phyloP scores from a whole-genome alignment of 2,329 filamentous ascomycete species.

The Botrytis tulipae region DNA sequence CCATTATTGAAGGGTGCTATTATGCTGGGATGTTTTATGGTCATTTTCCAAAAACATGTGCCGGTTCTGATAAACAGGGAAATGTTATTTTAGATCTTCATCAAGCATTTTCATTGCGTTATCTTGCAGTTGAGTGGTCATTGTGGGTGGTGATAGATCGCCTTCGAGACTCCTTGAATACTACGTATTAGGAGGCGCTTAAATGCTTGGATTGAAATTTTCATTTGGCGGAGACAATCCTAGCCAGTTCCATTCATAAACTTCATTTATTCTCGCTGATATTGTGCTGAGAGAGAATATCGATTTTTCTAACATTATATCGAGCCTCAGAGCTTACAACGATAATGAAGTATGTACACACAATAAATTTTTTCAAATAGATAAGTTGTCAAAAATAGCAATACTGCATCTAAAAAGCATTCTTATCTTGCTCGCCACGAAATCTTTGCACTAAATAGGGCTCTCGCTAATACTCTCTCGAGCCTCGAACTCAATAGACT shows the following conservation, averaged over 20 bases:
- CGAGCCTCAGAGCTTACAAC: rapidly evolving
- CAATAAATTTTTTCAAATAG: not conserved
- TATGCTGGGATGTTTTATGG: not conserved
- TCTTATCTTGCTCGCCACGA: not conserved
- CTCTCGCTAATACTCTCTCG: not conserved
- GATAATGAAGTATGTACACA: not conserved
- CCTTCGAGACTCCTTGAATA: not conserved
- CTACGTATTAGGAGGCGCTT: not conserved
- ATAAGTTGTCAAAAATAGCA: not conserved
- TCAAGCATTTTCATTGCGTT: not conserved
- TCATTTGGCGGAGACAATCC: not conserved
- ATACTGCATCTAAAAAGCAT: not conserved
- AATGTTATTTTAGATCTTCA: not conserved
- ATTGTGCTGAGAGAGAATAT: not conserved
- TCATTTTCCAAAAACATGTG: not conserved
- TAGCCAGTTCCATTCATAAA: not conserved
- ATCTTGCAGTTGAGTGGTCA: not conserved
- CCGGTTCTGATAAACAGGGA: not conserved
- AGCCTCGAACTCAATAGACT: not conserved
- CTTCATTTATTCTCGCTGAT: not conserved
- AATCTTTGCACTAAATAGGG: not conserved
- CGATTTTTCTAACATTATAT: not conserved
- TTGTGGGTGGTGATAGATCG: not conserved
- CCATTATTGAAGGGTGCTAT: not conserved
- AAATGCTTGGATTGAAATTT: not conserved